Evolutionary conservation across 257 asterid species (phyloP), one percentile per base, ranked within the genome.

Genomic region (Primulina tabacum): DNA sequence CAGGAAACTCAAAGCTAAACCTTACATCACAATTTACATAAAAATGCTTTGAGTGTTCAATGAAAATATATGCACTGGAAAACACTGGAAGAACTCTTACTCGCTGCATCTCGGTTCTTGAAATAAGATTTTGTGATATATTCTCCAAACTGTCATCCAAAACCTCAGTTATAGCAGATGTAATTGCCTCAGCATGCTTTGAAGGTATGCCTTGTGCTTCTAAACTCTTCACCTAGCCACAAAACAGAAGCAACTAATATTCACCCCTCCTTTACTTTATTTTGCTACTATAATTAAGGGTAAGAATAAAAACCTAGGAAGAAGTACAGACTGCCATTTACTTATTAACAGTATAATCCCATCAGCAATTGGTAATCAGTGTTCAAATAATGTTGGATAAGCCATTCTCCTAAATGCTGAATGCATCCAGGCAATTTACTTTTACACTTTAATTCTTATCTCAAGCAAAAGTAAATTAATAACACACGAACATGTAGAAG

Each of bases 111-210:
- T 85, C 94, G 0, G 81, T 78, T 67, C 61, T 81, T 28, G 91
- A 79, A 52, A 82, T 81, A 37, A 75, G 82, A 59, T 82, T 83
- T 71, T 73, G 79, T 14, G 87, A 71, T 7, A 85, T 78, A 79
- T 78, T 85, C 75, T 85, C 84, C 79, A 87, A 65, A 37, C 94
- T 83, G 52, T 78, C 86, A 68, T 83, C 77, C 70, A 85, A 57
- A 80, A 87, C 88, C 71, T 74, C 77, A 30, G 78, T 85, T 52
- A 87, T 85, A 26, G 86, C 86, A 71, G 87, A 70, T 6, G 94
- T 87, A 71, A 87, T 83, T 17, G 89, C 92, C 80, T 87, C 92
- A 1, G 92, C 92, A 37, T 87, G 90, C 58, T 82, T 74, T 47
- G 85, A 62, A 64, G 83, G 89, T 12, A 87, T 74, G 30, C 94